Conservation (phyloP, 306 rosid species). For the Sesbania bispinosa region DNA sequence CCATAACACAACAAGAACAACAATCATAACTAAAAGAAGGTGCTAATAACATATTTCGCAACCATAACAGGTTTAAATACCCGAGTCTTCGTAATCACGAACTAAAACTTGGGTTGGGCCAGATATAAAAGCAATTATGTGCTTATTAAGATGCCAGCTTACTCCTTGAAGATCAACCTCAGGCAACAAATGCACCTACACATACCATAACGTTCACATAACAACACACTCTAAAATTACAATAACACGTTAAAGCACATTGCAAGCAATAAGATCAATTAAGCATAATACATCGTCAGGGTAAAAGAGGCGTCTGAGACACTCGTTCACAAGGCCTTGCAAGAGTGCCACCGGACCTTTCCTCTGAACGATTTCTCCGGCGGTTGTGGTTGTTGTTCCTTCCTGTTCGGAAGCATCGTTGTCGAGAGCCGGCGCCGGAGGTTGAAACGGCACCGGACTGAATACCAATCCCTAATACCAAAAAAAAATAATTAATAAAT, state of each 20-base stretch:
- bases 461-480: slow-evolving; percentile 67
- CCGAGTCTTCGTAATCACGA: slow-evolving; percentile 75
- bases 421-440: slow-evolving; percentile 38
- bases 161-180: slow-evolving; percentile 83
- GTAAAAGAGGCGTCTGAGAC: slow-evolving; percentile 46
- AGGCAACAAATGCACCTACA: slow-evolving; percentile 72
- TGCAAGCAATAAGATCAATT: background rate
- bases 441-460: slow-evolving; percentile 76
- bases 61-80: slow-evolving; percentile 33
- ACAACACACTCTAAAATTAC: background rate
- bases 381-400: background rate
- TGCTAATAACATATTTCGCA: background rate
- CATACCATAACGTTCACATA: background rate
- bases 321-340: slow-evolving; percentile 40
- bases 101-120: slow-evolving; percentile 64
- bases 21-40: background rate
- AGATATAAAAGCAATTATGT: slow-evolving; percentile 71
- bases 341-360: slow-evolving; percentile 43
- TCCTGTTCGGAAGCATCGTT: slow-evolving; percentile 34
- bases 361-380: slow-evolving; percentile 26
- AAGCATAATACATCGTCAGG: slow-evolving; percentile 58
- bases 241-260: background rate
- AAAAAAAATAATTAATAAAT: background rate
- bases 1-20: background rate
- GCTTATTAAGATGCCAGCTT: slow-evolving; percentile 94